Evolutionary conservation across 1,284 basidiomycete genomes (phyloP).

Genomic region (Schizophyllum amplum): DNA sequence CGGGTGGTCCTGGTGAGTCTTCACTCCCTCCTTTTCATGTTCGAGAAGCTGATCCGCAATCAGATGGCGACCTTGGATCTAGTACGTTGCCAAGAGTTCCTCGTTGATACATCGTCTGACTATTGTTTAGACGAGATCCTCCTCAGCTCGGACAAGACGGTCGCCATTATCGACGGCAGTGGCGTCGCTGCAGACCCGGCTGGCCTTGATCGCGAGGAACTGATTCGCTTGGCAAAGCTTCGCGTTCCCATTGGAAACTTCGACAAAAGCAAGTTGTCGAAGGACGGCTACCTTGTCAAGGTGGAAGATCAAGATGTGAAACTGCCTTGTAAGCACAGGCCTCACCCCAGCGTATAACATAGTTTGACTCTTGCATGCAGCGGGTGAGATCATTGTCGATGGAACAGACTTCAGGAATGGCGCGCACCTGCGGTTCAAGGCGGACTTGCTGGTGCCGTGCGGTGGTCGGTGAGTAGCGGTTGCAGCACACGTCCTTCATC

Average conservation of each 20-base stretch:
- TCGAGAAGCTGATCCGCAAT: conserved; percentile 5
- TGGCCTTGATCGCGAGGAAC: conserved; percentile 82
- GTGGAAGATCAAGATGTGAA: conserved; percentile 92
- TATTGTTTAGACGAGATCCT: conserved; percentile 77
- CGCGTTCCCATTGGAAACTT: conserved; percentile 82
- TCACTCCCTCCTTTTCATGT: not conserved
- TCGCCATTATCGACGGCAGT: conserved; percentile 93
- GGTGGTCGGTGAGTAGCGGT: conserved; percentile 74
- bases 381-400: conserved; percentile 88
- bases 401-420: conserved; percentile 95
- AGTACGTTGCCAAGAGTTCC: conserved; percentile 42
- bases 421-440: conserved; percentile 95
- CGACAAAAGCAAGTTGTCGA: conserved; percentile 78
- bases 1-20: conserved; percentile 78
- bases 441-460: conserved; percentile 96
- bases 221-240: conserved; percentile 83
- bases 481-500: not conserved
- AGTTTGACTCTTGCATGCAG: conserved; percentile 27
- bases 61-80: conserved; percentile 94
- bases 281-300: conserved; percentile 90
- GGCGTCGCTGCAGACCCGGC: conserved; percentile 91
- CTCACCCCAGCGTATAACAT: not conserved
- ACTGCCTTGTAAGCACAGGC: conserved; percentile 67
- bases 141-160: conserved; percentile 90
- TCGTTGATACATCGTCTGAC: conserved; percentile 5